phyloP scores from a whole-genome alignment of 116 monocot species.

The Phalaenopsis hybrid region DNA sequence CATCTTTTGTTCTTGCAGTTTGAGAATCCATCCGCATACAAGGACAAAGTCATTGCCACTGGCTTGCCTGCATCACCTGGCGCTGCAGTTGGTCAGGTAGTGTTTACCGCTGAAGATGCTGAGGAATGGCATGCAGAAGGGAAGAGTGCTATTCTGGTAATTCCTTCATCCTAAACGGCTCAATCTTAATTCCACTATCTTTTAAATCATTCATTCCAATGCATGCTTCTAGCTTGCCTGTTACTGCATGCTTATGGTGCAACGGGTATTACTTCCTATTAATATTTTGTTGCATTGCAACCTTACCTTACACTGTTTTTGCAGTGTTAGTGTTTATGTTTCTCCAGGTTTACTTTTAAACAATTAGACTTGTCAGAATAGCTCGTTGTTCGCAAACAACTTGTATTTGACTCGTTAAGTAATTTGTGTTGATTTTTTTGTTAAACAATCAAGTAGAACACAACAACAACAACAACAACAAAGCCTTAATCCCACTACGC shows the following conservation, averaged over 20 bases:
- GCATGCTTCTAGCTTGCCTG: no score
- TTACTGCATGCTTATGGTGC: neutral
- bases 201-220: neutral
- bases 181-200: neutral
- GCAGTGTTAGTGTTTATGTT: neutral
- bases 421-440: no score
- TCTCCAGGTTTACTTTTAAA: neutral
- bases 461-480: no score
- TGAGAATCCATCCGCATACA: constrained; percentile 77
- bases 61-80: constrained; percentile 98
- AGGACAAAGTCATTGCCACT: constrained; percentile 69
- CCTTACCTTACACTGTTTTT: neutral
- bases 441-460: no score
- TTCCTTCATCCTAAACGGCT: neutral
- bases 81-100: constrained; percentile 90
- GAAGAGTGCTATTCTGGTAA: constrained; percentile 80
- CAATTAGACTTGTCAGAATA: no score
- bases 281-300: neutral
- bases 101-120: constrained; percentile 89
- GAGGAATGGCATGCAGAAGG: constrained; percentile 96
- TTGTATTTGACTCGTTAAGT: no score
- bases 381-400: no score
- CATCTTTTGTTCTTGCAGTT: constrained; percentile 36
- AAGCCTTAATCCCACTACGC: no score
- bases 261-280: neutral